Evolutionary conservation across 2,329 filamentous ascomycete genomes (phyloP), one percentile per base, ranked within the genome.

Genomic region (Fusarium hainanense): DNA sequence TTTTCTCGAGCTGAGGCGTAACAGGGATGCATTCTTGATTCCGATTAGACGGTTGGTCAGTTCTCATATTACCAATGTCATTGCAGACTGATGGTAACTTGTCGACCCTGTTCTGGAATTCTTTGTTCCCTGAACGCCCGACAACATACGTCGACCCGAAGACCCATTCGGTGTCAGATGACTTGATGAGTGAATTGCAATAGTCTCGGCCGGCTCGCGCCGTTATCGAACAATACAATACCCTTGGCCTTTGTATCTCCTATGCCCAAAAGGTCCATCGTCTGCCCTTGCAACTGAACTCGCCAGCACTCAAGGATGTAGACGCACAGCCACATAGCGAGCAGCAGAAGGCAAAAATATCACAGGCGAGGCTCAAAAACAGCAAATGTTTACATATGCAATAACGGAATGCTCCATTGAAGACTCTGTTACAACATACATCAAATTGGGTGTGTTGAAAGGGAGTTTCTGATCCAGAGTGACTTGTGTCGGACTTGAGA

Each of bases 61-160:
- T 60, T 59, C 51, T 55, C 55, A 63, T 61, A 70, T 75, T 63
- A 55, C 61, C 25, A 57, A 71, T 69, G 47, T 58, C 54, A 47
- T 74, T 71, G 60, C 32, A 74, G 71, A 72, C 65, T 68, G 59
- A 70, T 66, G 40, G 34, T 46, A 63, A 59, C 32, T 46, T 51
- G 27, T 58, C 44, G 41, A 52, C 32, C 60, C 34, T 47, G 41
- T 61, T 61, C 48, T 59, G 47, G 49, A 37, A 44, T 30, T 42
- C 28, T 47, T 49, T 27, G 59, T 44, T 49, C 37, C 37, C 18
- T 41, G 28, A 20, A 23, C 21, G 42, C 34, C 55, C 42, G 18
- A 37, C 23, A 12, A 14, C 44, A 43, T 54, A n/a, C 43, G 25
- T 54, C 61, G 41, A 43, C 43, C 47, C 16, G 44, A 47, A 37